A percentile compares a stretch with the other conserved stretches of the same genome.
Evolutionary conservation across 352 stramenopile species (phyloP).

Genomic region (Phytopythium ostracodes): DNA sequence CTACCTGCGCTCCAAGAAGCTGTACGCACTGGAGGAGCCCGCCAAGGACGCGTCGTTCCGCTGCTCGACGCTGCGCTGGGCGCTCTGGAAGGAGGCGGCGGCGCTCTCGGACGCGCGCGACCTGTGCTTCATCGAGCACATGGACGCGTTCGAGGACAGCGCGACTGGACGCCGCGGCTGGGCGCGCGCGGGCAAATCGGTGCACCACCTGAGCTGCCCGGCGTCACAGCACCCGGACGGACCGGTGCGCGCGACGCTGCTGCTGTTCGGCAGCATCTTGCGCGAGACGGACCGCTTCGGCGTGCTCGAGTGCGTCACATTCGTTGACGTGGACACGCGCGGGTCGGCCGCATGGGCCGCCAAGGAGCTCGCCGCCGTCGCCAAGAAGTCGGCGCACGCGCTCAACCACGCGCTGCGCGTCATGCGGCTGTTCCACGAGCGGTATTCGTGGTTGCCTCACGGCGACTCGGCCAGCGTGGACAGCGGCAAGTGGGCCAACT

Average conservation of each 20-base stretch:
- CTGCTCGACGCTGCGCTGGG: conserved; percentile 48
- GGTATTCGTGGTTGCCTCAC: conserved; percentile 5
- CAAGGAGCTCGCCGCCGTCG: conserved; percentile 34
- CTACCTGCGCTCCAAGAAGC: conserved; percentile 32
- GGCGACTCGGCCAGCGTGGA: conserved; percentile 10
- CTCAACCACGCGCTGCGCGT: conserved; percentile 70
- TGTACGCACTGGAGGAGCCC: conserved; percentile 53
- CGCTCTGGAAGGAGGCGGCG: conserved; percentile 47
- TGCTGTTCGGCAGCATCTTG: conserved; percentile 54
- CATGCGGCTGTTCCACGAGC: conserved; percentile 27
- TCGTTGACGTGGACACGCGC: conserved; percentile 49
- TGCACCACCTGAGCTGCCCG: conserved; percentile 58
- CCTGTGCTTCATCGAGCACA: conserved; percentile 57
- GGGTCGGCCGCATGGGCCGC: conserved; percentile 42
- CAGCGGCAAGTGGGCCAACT: neutral
- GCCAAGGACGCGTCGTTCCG: conserved; percentile 36
- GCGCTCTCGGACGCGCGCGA: conserved; percentile 50
- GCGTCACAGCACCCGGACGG: conserved; percentile 53
- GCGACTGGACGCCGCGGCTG: conserved; percentile 54
- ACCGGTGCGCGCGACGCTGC: conserved; percentile 45
- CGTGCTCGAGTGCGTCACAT: conserved; percentile 50
- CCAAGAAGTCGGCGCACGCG: conserved; percentile 42
- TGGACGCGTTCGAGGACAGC: conserved; percentile 63
- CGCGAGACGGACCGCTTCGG: conserved; percentile 52
- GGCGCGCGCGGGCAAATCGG: conserved; percentile 60